Conservation (phyloP, 108 stramenopile genomes). For the Discostella stelligeroides region DNA sequence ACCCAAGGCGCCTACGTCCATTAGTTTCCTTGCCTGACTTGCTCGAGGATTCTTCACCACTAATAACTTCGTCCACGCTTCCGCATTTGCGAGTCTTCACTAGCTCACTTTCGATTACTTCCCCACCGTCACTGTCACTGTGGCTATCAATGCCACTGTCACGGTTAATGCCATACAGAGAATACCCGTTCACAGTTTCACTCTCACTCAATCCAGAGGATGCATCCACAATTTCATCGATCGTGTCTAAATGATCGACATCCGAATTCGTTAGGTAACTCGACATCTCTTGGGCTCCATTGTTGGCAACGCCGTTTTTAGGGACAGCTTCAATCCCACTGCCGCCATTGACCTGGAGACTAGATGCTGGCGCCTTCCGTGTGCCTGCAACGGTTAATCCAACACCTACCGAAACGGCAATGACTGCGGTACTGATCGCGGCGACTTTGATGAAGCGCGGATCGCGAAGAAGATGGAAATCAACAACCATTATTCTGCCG, state of each 20-base stretch:
- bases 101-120: too few relatives aligned
- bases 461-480: slow-evolving; percentile 5
- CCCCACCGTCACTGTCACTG: too few relatives aligned
- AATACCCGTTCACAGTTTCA: too few relatives aligned
- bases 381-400: slow-evolving; percentile 1
- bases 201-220: neutral
- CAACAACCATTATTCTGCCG: neutral
- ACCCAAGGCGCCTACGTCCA: too few relatives aligned
- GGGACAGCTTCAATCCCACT: neutral
- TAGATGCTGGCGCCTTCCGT: neutral
- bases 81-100: too few relatives aligned
- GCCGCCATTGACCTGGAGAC: neutral
- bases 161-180: too few relatives aligned
- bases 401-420: slow-evolving; percentile 10
- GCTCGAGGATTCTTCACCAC: too few relatives aligned
- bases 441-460: slow-evolving; percentile 14
- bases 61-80: too few relatives aligned
- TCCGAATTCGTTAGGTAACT: neutral
- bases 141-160: too few relatives aligned
- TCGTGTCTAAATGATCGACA: neutral
- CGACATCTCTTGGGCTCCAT: neutral
- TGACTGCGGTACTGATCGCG: neutral
- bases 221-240: slow-evolving; percentile 1
- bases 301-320: neutral
- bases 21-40: too few relatives aligned